These are phyloP conservation scores for Ogataea thermomethanolica DNA, from an alignment of 805 yeast genomes.

Conservation along the genomic window DNA sequence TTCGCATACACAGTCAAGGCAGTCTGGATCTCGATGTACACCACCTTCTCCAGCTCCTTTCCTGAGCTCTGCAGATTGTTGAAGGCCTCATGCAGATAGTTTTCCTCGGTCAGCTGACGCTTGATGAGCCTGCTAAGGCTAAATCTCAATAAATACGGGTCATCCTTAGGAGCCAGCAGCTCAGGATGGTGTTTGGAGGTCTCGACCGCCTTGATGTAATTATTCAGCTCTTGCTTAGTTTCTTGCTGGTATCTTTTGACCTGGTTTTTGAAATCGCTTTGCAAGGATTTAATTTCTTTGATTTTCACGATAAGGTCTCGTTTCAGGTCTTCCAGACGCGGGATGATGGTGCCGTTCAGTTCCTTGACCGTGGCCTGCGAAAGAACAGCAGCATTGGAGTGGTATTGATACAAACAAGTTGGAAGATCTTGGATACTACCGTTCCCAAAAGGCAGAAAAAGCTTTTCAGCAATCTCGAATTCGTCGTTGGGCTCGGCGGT, in stretches of 20 bases:
- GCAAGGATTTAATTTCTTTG: conserved; percentile 77
- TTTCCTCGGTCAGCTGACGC: conserved; percentile 78
- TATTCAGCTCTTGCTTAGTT: conserved; percentile 54
- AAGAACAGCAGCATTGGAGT: conserved; percentile 53
- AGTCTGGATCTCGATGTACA: conserved; percentile 80
- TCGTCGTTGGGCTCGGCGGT: conserved; percentile 29
- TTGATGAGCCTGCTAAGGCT: conserved; percentile 73
- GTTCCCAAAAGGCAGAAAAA: conserved; percentile 73
- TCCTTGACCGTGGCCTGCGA: conserved; percentile 60
- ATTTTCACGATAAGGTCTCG: conserved; percentile 80
- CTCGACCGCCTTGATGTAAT: conserved; percentile 61
- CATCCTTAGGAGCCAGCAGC: conserved; percentile 52
- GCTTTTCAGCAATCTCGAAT: conserved; percentile 38
- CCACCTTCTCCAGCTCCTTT: conserved; percentile 82
- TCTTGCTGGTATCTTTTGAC: conserved; percentile 65
- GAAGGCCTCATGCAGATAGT: conserved; percentile 83
- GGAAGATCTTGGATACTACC: conserved; percentile 85
- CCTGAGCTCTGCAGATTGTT: conserved; percentile 85
- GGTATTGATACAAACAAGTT: conserved; percentile 51
- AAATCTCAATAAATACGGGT: conserved; percentile 77
- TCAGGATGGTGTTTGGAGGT: conserved; percentile 49
- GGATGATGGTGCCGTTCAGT: conserved; percentile 56
- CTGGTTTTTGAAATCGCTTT: conserved; percentile 79
- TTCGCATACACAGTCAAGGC: conserved; percentile 72
- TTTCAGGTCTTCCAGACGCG: conserved; percentile 63